Conservation (phyloP, 108 stramenopile species). For the Nannochloropsis salina region DNA sequence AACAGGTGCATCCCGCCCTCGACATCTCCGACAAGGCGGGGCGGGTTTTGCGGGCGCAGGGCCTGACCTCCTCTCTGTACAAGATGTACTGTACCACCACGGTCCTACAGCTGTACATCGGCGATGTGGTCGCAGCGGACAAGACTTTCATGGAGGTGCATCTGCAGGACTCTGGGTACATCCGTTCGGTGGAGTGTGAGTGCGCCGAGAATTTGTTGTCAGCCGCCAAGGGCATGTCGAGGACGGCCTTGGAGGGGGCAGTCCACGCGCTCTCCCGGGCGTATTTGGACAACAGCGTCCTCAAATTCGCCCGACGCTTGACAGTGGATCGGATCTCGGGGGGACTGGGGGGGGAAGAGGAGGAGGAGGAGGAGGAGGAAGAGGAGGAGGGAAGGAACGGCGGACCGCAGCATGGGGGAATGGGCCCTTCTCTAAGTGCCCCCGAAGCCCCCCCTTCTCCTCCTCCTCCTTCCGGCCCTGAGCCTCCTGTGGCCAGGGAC, state of each 20-base stretch:
- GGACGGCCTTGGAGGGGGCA: slow-evolving; percentile 67
- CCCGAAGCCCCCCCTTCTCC: too few species aligned
- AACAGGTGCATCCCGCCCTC: not conserved
- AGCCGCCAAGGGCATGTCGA: slow-evolving; percentile 64
- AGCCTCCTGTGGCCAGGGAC: too few species aligned
- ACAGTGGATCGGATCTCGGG: not conserved
- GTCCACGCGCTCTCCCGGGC: not conserved
- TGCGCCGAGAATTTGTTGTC: slow-evolving; percentile 75
- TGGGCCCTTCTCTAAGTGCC: too few species aligned
- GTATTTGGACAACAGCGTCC: not conserved
- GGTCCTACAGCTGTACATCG: slow-evolving; percentile 66
- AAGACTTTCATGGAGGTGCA: slow-evolving; percentile 70
- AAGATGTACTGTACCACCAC: slow-evolving; percentile 64
- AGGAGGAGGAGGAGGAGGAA: not conserved
- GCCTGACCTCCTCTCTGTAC: slow-evolving; percentile 48
- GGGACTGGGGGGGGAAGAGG: not conserved
- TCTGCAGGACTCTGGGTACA: slow-evolving; percentile 65
- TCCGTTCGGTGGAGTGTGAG: slow-evolving; percentile 73
- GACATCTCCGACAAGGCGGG: not conserved
- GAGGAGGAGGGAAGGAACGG: not conserved
- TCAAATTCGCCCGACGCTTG: not conserved
- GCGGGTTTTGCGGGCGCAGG: not conserved
- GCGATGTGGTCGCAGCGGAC: slow-evolving; percentile 70
- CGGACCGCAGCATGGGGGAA: too few species aligned
- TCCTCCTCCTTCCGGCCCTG: too few species aligned